These are phyloP conservation scores for Pycnococcus provasolii DNA, from an alignment of 139 green algal species.

Conservation along the genomic window DNA sequence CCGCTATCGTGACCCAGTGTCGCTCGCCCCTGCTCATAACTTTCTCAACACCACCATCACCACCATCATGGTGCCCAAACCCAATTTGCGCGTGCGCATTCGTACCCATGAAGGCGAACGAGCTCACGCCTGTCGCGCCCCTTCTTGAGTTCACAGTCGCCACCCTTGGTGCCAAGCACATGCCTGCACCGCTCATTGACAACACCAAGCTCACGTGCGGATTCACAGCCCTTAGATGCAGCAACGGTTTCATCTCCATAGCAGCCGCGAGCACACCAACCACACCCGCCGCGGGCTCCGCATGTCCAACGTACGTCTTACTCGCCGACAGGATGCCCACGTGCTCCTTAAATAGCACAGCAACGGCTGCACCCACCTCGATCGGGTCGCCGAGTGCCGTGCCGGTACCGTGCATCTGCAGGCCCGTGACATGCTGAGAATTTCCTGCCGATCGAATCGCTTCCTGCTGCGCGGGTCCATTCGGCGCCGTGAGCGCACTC, in stretches of 20 bases:
- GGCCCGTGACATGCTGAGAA: conserved; percentile 24
- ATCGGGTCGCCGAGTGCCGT: conserved; percentile 75
- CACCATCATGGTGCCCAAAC: too few relatives aligned
- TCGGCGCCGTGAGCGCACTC: conserved; percentile 71
- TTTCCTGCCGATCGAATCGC: conserved; percentile 42
- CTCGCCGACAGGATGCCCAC: conserved; percentile 41
- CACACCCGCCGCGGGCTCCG: conserved; percentile 68
- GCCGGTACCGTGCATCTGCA: conserved; percentile 75
- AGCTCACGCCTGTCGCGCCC: conserved; percentile 38
- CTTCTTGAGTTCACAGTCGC: too few relatives aligned
- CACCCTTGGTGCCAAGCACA: too few relatives aligned
- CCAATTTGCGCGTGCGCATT: conserved; percentile 46
- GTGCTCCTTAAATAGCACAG: conserved; percentile 29
- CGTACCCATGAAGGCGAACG: conserved; percentile 74
- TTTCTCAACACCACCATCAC: too few relatives aligned
- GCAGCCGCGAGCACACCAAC: conserved; percentile 42
- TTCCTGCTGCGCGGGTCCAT: conserved; percentile 66
- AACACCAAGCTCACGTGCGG: conserved; percentile 32
- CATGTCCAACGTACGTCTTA: conserved; percentile 70
- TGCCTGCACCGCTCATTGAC: background rate
- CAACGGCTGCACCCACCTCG: conserved; percentile 57
- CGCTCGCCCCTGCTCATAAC: too few relatives aligned
- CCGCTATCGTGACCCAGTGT: too few relatives aligned
- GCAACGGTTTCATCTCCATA: too few relatives aligned
- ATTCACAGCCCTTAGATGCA: conserved; percentile 49